Conservation (phyloP, 768 basidiomycete genomes). For the Rhodotorula toruloides region DNA sequence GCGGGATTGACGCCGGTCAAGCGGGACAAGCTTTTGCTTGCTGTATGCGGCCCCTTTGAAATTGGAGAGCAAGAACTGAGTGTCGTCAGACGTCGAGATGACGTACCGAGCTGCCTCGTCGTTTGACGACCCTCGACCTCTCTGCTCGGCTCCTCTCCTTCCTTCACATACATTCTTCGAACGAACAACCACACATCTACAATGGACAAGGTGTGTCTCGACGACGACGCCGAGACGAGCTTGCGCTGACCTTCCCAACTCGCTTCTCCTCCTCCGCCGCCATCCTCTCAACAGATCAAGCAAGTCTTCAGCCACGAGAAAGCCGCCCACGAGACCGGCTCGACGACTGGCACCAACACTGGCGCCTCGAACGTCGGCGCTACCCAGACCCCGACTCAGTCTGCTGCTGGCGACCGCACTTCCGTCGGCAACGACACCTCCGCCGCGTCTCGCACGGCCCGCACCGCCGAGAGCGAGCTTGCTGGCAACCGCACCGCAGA, state of each 20-base stretch:
- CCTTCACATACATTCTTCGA: background rate
- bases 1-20: too few species aligned
- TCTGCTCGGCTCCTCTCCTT: background rate
- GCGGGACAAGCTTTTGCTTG: too few species aligned
- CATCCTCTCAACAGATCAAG: conserved; percentile 17
- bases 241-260: background rate
- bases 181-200: too few species aligned
- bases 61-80: too few species aligned
- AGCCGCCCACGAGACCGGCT: background rate
- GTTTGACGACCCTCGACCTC: too few species aligned
- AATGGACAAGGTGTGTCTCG: conserved; percentile 21
- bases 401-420: too few species aligned
- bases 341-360: background rate
- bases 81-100: too few species aligned
- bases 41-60: too few species aligned
- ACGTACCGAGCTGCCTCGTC: too few species aligned
- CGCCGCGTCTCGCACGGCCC: background rate
- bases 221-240: background rate
- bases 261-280: background rate
- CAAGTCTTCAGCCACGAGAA: conserved; percentile 19
- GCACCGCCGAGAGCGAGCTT: background rate
- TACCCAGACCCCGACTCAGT: background rate
- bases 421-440: too few species aligned
- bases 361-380: background rate
- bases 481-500: background rate